These are phyloP conservation scores for Porcisia deanei DNA, from an alignment of 208 protist species.

Conservation along the genomic window DNA sequence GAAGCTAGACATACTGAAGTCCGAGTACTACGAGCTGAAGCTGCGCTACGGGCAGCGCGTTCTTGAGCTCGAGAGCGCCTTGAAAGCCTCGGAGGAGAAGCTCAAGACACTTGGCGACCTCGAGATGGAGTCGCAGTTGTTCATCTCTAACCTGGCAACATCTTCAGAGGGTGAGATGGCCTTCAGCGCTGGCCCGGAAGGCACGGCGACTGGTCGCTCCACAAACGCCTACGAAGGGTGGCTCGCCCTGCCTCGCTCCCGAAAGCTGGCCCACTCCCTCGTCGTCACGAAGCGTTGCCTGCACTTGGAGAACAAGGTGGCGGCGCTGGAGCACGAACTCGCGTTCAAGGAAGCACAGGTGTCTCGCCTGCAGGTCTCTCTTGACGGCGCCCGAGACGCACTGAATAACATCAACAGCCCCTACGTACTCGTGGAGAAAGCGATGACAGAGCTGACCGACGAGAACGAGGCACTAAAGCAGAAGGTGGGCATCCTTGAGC, in stretches of 20 bases:
- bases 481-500: constrained; percentile 39
- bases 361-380: constrained; percentile 64
- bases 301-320: constrained; percentile 81
- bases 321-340: constrained; percentile 60
- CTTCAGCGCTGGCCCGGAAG: not conserved
- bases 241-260: constrained; percentile 70
- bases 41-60: constrained; percentile 77
- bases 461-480: constrained; percentile 65
- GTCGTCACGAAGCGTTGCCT: constrained; percentile 87
- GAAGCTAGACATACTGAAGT: constrained; percentile 90
- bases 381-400: constrained; percentile 74
- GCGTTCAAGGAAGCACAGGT: constrained; percentile 77
- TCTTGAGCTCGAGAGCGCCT: constrained; percentile 68
- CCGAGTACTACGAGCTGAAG: constrained; percentile 89
- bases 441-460: constrained; percentile 51
- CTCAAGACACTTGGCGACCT: constrained; percentile 79
- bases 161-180: constrained; percentile 31
- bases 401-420: constrained; percentile 88
- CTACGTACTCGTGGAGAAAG: constrained; percentile 78
- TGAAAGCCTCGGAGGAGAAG: constrained; percentile 83
- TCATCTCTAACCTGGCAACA: constrained; percentile 76
- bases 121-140: constrained; percentile 86
- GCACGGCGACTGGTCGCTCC: not conserved
- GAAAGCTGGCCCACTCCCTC: constrained; percentile 76
- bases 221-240: constrained; percentile 54